Percentiles rank a stretch among this genome's conserved stretches.
phyloP scores from a whole-genome alignment of 2,329 filamentous ascomycete genomes.

The Cladobotryum protrusum region DNA sequence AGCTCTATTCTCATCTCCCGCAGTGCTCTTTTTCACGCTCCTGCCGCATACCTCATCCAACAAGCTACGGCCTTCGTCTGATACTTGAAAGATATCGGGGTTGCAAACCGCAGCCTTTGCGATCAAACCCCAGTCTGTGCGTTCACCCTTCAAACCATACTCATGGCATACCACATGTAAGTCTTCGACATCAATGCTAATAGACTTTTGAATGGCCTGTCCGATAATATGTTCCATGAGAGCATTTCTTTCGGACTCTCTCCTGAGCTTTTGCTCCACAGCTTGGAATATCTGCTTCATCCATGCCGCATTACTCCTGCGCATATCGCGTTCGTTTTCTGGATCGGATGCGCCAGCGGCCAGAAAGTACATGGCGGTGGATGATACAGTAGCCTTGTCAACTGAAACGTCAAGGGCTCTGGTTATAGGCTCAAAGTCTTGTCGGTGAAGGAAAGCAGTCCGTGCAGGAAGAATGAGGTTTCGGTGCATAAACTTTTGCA shows the following conservation, averaged over 20 bases:
- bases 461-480: conserved; percentile 48
- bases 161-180: conserved; percentile 37
- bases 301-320: conserved; percentile 32
- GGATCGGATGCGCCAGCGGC: conserved; percentile 24
- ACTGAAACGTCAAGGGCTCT: conserved; percentile 35
- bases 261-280: conserved; percentile 23
- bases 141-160: conserved; percentile 32
- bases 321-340: conserved; percentile 21
- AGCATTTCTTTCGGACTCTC: conserved; percentile 18
- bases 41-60: conserved; percentile 35
- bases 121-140: conserved; percentile 38
- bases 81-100: conserved; percentile 40
- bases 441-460: conserved; percentile 38
- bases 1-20: conserved; percentile 15
- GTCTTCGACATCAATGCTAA: conserved; percentile 32
- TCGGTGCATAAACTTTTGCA: conserved; percentile 44
- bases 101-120: conserved; percentile 38
- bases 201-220: conserved; percentile 24
- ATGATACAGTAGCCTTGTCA: conserved; percentile 29
- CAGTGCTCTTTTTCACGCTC: conserved; percentile 19
- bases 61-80: conserved; percentile 32
- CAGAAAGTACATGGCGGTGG: conserved; percentile 41
- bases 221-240: conserved; percentile 27
- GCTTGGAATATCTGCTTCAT: conserved; percentile 31
- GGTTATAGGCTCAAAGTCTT: conserved; percentile 35